A percentile compares a stretch with the other conserved stretches of the same genome.
Conservation (phyloP, 129 eudicot species). For the Flaveria robusta region DNA sequence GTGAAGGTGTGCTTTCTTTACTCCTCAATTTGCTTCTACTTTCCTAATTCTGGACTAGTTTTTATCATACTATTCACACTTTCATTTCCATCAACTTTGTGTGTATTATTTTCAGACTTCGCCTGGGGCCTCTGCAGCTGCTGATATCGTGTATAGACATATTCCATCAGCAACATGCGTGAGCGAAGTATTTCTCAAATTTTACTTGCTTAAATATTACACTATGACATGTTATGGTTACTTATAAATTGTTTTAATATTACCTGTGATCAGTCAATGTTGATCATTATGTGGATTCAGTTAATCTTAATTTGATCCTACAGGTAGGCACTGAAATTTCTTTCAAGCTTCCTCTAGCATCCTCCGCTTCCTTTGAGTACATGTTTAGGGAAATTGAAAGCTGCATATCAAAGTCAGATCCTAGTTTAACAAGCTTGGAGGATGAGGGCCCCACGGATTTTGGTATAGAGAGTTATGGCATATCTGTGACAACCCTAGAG, state of each 20-base stretch:
- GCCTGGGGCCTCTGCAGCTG: slow-evolving; percentile 82
- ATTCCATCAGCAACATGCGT: slow-evolving; percentile 93
- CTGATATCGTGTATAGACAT: slow-evolving; percentile 82
- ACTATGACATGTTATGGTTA: background rate
- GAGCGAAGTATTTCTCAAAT: slow-evolving; percentile 70
- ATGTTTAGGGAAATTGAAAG: slow-evolving; percentile 94
- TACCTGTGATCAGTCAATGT: slow-evolving; percentile 7
- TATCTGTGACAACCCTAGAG: slow-evolving; percentile 96
- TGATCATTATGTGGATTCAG: slow-evolving; percentile 3
- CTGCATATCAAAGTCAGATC: slow-evolving; percentile 66
- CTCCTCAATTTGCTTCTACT: slow-evolving; percentile 12
- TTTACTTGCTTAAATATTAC: slow-evolving; percentile 23
- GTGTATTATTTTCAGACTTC: slow-evolving; percentile 54
- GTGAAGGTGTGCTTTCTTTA: slow-evolving; percentile 69
- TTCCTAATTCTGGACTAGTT: background rate
- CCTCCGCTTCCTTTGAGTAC: slow-evolving; percentile 80
- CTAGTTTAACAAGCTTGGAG: slow-evolving; percentile 32
- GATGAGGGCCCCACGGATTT: slow-evolving; percentile 33
- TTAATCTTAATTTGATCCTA: slow-evolving; percentile 25
- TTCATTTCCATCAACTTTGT: slow-evolving; percentile 14
- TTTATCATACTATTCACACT: slow-evolving; percentile 1
- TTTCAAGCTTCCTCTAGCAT: slow-evolving; percentile 92
- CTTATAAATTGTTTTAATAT: background rate
- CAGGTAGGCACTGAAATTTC: slow-evolving; percentile 96
- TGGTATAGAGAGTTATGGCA: slow-evolving; percentile 96